Evolutionary conservation across 2,329 filamentous ascomycete genomes (phyloP), one percentile per base, ranked within the genome.

Genomic region (Aaosphaeria arxii): DNA sequence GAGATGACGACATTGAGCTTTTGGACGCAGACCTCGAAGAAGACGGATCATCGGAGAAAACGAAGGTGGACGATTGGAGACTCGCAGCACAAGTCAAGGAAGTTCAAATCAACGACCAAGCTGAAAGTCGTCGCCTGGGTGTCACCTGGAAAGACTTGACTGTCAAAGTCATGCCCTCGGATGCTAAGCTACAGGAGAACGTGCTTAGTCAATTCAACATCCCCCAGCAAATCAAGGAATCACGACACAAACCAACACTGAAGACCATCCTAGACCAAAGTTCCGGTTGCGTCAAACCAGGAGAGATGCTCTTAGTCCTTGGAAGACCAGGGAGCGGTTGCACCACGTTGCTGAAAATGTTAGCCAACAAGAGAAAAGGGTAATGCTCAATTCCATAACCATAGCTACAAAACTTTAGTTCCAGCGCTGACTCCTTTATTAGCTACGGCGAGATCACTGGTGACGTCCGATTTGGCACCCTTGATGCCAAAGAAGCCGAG

Each of bases 241-340:
- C 42, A 32, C 49, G 54, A 44, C 49, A 52, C 7, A 50, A 50
- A 31, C 42, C 47, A n/a, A 35, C 13, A 5, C 24, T 55, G 38
- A 51, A 46, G 43, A 52, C 51, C 5, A 56, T 58, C 24, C 11
- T 58, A n/a, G 76, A 85, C 46, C 74, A 78, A 56, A 79, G 75
- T 46, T 80, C 82, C 66, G 85, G 85, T n/a, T 86, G 83, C 55
- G 82, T 88, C 43, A 84, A 84, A 63, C 84, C 85, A 0, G 76
- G 77, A 5, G 72, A 74, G 56, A 56, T 73, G 43, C 53, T 73
- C 9, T 60, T 72, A 41, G 71, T 74, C 3, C 61, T 74, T 13
- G 71, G 70, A 5, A 56, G 67, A 32, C 71, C 71, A 3, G 77
- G 73, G 0, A 80, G 77, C 5, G 82, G 83, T 2, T 85, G 83